Base-by-base conservation (phyloP, 208 protist species). In the Kentomonas sorsogonicus region DNA sequence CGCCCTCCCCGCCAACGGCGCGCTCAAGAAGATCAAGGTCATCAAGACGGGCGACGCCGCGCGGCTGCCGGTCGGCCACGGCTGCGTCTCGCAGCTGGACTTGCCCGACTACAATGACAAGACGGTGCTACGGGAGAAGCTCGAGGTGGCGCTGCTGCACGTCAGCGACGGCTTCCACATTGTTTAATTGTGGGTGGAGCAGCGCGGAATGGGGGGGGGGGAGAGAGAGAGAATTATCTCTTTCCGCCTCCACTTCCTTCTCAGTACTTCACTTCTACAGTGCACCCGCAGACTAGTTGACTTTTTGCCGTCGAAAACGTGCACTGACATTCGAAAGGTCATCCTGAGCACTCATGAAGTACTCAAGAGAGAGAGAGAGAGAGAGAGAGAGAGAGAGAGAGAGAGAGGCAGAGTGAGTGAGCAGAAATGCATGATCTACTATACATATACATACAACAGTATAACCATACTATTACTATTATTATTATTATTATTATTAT, bases 111-210 rank as follows among this genome's bases (percentile, higher is more conserved):
- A 89, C 67, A 69, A 83, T 39, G 66, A 83, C 52, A 72, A 69
- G 41, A 20, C 69, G 44, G 58, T 60, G 7, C 60, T 88, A 1
- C 52, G 61, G 56, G 69, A 77, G 22, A 88, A 84, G 50, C 57
- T 88, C 20, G 61, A 69, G 40, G 50, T 81, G 11, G 61, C 80
- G 3, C 56, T 88, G 4, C 73, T 76, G 10, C 80, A 88, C 46
- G 76, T 74, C 10, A 79, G 62, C 50, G 80, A 88, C 46, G 80
- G 80, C 29, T 88, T 88, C 40, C 77, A 89, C 54, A 83, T 89
- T 63, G 68, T 78, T 0, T 89, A 62, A 44, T 20, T 23, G 20
- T 13, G 29, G 20, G 6, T 23, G 16, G 40, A 0, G 2, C 38
- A 25, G 3, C 2, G 5, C 7, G 13, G 7, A 22, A 15, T n/a